phyloP scores from a whole-genome alignment of 2,329 filamentous ascomycete genomes.

The Botrytis porri region DNA sequence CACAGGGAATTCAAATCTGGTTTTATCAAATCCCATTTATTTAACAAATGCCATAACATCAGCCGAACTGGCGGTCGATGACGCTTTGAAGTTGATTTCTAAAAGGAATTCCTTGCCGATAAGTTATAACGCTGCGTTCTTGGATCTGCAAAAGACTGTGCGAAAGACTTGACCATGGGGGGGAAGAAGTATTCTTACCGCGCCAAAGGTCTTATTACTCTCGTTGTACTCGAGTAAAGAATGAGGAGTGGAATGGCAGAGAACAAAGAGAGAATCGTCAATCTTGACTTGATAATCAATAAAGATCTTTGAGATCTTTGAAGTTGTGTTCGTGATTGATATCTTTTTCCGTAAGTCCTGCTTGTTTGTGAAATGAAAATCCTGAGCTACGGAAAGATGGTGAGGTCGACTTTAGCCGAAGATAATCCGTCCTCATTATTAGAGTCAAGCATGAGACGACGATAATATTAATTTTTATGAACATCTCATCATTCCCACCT shows the following conservation, averaged over 20 bases:
- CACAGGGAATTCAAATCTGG: constrained; percentile 1
- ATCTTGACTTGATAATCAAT: background rate
- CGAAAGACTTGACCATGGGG: background rate
- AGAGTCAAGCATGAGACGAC: background rate
- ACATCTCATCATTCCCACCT: background rate
- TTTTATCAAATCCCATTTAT: background rate
- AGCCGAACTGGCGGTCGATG: background rate
- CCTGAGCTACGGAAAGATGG: background rate
- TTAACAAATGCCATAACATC: background rate
- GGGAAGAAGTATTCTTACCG: background rate
- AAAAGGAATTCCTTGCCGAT: background rate
- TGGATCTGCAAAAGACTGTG: background rate
- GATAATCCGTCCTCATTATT: background rate
- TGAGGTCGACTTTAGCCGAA: background rate
- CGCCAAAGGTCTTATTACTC: background rate
- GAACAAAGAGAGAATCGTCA: background rate
- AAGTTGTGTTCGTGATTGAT: background rate
- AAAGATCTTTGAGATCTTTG: background rate
- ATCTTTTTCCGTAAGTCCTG: background rate
- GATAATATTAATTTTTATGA: background rate
- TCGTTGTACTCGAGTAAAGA: background rate
- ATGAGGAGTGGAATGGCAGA: background rate
- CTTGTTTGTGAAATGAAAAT: background rate
- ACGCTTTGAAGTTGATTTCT: background rate
- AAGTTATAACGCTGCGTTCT: too few relatives aligned